phyloP scores from a whole-genome alignment of 2,329 filamentous ascomycete species.

The Cercospora brassicicola region DNA sequence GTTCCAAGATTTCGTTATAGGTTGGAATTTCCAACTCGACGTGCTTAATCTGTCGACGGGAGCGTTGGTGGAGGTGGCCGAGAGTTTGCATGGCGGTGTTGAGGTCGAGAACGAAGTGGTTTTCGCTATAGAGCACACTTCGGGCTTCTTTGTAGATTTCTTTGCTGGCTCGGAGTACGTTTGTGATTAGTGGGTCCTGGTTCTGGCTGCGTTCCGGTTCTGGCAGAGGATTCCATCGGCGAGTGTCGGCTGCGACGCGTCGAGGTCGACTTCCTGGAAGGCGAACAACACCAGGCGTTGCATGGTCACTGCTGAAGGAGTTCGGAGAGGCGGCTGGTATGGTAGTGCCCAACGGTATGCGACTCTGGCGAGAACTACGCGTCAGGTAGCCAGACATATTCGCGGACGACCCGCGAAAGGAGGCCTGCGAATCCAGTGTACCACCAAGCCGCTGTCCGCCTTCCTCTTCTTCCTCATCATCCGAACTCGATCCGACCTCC shows the following conservation, averaged over 20 bases:
- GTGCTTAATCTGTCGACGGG: slow-evolving; percentile 46
- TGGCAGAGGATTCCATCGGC: background rate
- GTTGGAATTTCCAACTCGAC: slow-evolving; percentile 48
- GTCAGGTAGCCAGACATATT: background rate
- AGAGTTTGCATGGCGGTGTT: slow-evolving; percentile 43
- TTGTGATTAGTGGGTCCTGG: slow-evolving; percentile 42
- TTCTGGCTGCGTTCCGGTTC: slow-evolving; percentile 30
- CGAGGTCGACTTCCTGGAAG: background rate
- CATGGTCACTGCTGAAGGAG: background rate
- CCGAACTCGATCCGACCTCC: slow-evolving; percentile 1
- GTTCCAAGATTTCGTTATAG: slow-evolving; percentile 50
- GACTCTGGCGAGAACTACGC: background rate
- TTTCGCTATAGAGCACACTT: slow-evolving; percentile 44
- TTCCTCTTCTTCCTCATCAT: slow-evolving; percentile 7
- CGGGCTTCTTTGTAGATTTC: slow-evolving; percentile 46
- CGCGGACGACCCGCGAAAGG: background rate
- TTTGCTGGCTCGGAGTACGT: slow-evolving; percentile 43
- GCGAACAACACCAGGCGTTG: background rate
- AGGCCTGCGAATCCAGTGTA: background rate
- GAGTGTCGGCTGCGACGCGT: background rate
- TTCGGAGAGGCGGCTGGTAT: background rate
- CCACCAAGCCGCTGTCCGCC: background rate
- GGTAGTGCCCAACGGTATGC: background rate
- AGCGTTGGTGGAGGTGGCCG: slow-evolving; percentile 45
- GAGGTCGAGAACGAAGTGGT: slow-evolving; percentile 44